Percentiles rank a stretch among this genome's conserved stretches.
phyloP scores from a whole-genome alignment of 768 basidiomycete genomes.

The Lactarius akahatsu region DNA sequence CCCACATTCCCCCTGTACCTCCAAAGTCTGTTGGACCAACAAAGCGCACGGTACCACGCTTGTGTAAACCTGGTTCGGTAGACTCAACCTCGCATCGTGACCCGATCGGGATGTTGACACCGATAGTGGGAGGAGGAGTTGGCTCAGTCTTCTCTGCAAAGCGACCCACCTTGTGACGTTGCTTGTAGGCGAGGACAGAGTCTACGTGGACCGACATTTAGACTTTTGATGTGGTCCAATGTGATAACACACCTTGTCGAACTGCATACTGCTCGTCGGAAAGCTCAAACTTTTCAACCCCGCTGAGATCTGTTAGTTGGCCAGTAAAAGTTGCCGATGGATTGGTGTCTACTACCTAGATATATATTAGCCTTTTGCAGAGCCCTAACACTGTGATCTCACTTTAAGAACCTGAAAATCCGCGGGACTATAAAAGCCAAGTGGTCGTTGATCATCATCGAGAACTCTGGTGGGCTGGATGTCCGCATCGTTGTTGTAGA shows the following conservation, averaged over 20 bases:
- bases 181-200: constrained; percentile 87
- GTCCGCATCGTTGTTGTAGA: constrained; percentile 60
- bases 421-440: constrained; percentile 72
- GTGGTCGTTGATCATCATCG: constrained; percentile 60
- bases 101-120: constrained; percentile 58
- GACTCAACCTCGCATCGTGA: constrained; percentile 84
- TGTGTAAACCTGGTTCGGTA: constrained; percentile 61
- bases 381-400: constrained; percentile 28
- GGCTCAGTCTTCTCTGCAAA: constrained; percentile 62
- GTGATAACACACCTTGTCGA: constrained; percentile 57
- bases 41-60: constrained; percentile 83
- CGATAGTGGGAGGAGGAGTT: constrained; percentile 32
- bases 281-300: constrained; percentile 93
- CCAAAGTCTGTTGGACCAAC: constrained; percentile 80
- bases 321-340: constrained; percentile 76
- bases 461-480: constrained; percentile 51
- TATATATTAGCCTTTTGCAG: background rate
- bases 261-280: constrained; percentile 77
- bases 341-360: constrained; percentile 71
- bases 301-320: constrained; percentile 78
- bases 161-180: constrained; percentile 81
- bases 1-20: constrained; percentile 66
- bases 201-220: constrained; percentile 46
- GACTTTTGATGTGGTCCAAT: background rate
- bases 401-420: constrained; percentile 86